phyloP scores from a whole-genome alignment of 352 stramenopile species.

The Phytophthora sojae region DNA sequence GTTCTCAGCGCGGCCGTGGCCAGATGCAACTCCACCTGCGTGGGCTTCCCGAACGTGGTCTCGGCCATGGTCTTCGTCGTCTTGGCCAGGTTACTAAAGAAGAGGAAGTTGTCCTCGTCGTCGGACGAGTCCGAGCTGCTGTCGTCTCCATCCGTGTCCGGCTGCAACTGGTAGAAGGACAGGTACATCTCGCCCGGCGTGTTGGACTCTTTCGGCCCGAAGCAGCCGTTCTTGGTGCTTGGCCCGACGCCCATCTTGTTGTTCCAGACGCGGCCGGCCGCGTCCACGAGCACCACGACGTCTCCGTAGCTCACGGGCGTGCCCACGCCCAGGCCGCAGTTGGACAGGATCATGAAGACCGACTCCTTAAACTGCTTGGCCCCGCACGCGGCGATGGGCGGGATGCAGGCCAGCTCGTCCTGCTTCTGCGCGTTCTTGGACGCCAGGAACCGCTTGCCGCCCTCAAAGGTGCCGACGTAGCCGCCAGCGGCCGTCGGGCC shows the following conservation, averaged over 20 bases:
- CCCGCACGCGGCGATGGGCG: slow-evolving; percentile 51
- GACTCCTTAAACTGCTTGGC: slow-evolving; percentile 56
- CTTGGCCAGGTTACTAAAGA: slow-evolving; percentile 64
- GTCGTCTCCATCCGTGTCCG: slow-evolving; percentile 42
- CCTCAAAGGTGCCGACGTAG: slow-evolving; percentile 80
- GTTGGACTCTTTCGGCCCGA: slow-evolving; percentile 76
- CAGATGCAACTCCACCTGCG: slow-evolving; percentile 63
- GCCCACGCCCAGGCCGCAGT: slow-evolving; percentile 57
- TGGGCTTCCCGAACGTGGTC: slow-evolving; percentile 70
- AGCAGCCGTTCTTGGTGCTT: slow-evolving; percentile 83
- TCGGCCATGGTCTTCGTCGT: slow-evolving; percentile 75
- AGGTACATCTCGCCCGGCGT: slow-evolving; percentile 83
- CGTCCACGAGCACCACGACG: slow-evolving; percentile 83
- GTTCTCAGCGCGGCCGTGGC: slow-evolving; percentile 58
- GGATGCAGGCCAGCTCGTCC: slow-evolving; percentile 70
- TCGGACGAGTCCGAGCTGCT: slow-evolving; percentile 67
- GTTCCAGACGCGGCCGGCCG: slow-evolving; percentile 77
- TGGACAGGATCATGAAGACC: slow-evolving; percentile 76
- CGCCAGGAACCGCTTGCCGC: slow-evolving; percentile 61
- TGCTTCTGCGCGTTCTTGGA: slow-evolving; percentile 74
- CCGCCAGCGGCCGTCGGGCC: slow-evolving; percentile 42
- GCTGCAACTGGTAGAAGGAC: slow-evolving; percentile 71
- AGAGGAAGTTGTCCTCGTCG: slow-evolving; percentile 72
- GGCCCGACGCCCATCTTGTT: slow-evolving; percentile 86
- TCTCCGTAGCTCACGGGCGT: slow-evolving; percentile 83